phyloP scores from a whole-genome alignment of 371 early-diverging fungal species.

The Mucor velutinosus region DNA sequence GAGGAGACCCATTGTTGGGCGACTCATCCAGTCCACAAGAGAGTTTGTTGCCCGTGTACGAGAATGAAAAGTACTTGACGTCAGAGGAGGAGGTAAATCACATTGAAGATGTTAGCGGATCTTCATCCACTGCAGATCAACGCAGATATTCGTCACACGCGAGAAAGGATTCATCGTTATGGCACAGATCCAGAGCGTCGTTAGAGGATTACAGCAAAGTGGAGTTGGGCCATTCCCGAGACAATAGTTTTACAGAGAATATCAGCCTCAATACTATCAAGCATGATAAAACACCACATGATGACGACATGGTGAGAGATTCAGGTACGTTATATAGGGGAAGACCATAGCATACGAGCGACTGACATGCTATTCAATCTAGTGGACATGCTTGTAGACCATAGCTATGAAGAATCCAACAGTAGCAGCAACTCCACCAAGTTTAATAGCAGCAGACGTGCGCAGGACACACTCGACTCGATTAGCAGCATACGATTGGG shows the following conservation, averaged over 20 bases:
- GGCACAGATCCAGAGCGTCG: constrained; percentile 18
- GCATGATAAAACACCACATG: neutral
- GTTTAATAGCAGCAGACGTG: constrained; percentile 10
- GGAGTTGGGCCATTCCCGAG: neutral
- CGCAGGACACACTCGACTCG: constrained; percentile 23
- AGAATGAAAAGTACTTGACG: constrained; percentile 21
- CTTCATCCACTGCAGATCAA: neutral
- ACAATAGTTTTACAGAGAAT: constrained; percentile 9
- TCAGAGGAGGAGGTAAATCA: constrained; percentile 20
- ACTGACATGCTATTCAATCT: neutral
- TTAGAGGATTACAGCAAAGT: constrained; percentile 8
- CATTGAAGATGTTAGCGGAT: constrained; percentile 1
- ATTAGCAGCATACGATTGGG: constrained; percentile 18
- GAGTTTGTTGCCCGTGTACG: constrained; percentile 8
- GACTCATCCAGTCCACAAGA: constrained; percentile 18
- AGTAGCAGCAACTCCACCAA: neutral
- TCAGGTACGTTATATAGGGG: constrained; percentile 1
- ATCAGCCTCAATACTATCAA: constrained; percentile 18
- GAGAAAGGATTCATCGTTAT: neutral
- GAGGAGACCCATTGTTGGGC: constrained; percentile 21
- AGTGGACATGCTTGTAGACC: constrained; percentile 13
- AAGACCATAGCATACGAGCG: neutral
- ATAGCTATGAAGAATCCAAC: neutral
- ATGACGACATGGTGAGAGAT: neutral
- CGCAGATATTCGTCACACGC: constrained; percentile 1